Evolutionary conservation across 495 filamentous ascomycete species (phyloP).

Genomic region (Glonium stellatum): DNA sequence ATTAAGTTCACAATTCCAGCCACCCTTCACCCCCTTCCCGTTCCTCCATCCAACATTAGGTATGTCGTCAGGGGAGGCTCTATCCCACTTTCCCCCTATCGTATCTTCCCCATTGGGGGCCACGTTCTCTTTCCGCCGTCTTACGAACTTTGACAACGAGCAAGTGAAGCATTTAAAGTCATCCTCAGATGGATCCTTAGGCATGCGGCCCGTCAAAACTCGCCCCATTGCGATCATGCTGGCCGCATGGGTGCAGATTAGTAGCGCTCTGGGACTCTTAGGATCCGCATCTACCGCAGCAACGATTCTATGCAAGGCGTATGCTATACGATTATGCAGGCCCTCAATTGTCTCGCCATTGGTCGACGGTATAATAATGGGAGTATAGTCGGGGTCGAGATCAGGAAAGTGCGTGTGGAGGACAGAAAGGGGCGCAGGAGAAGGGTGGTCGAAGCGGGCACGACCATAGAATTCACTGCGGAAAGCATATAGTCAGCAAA

Average conservation of each 20-base stretch:
- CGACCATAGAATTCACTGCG: slow-evolving; percentile 81
- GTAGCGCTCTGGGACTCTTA: slow-evolving; percentile 48
- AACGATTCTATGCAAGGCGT: slow-evolving; percentile 63
- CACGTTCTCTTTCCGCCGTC: slow-evolving; percentile 29
- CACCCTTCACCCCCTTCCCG: slow-evolving; percentile 65
- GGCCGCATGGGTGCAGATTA: slow-evolving; percentile 90
- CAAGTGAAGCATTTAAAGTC: slow-evolving; percentile 89
- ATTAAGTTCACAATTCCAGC: slow-evolving; percentile 73
- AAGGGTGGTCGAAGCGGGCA: slow-evolving; percentile 75
- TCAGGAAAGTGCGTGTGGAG: slow-evolving; percentile 61
- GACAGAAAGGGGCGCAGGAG: slow-evolving; percentile 53
- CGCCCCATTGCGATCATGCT: slow-evolving; percentile 78
- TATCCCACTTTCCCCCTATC: slow-evolving; percentile 7
- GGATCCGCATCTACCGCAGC: slow-evolving; percentile 57
- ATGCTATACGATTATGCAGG: slow-evolving; percentile 73
- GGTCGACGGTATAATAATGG: slow-evolving; percentile 56
- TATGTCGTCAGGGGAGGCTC: slow-evolving; percentile 32
- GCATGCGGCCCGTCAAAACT: slow-evolving; percentile 68
- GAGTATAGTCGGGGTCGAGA: slow-evolving; percentile 47
- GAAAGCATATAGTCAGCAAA: not conserved
- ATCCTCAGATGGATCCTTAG: slow-evolving; percentile 55
- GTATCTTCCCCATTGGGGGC: slow-evolving; percentile 10
- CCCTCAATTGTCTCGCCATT: slow-evolving; percentile 71
- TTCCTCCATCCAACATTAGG: slow-evolving; percentile 60
- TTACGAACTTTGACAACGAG: slow-evolving; percentile 58